These are phyloP conservation scores for Clonostachys chloroleuca DNA, from an alignment of 2,329 filamentous ascomycete species.

Conservation along the genomic window DNA sequence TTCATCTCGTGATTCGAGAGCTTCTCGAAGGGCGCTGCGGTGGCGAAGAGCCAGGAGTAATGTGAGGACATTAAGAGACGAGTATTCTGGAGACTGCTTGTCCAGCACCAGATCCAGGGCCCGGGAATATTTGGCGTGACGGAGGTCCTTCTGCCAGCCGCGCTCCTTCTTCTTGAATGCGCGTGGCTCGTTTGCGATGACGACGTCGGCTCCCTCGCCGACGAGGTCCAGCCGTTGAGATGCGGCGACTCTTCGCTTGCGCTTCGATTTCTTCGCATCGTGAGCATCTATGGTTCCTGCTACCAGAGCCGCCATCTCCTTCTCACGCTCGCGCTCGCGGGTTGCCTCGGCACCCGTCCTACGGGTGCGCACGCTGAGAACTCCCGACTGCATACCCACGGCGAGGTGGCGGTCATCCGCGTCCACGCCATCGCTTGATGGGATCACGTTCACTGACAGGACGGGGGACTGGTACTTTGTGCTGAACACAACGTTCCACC, in stretches of 20 bases:
- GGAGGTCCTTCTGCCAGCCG: slow-evolving; percentile 76
- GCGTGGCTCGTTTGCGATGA: slow-evolving; percentile 70
- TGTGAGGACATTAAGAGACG: slow-evolving; percentile 63
- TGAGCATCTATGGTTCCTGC: slow-evolving; percentile 74
- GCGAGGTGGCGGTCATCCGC: slow-evolving; percentile 87
- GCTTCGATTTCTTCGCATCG: slow-evolving; percentile 67
- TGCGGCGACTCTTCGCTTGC: slow-evolving; percentile 51
- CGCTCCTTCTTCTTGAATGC: slow-evolving; percentile 55
- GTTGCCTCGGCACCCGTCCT: slow-evolving; percentile 78
- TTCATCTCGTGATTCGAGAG: slow-evolving; percentile 78
- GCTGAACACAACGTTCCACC: slow-evolving; percentile 94
- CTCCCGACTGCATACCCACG: slow-evolving; percentile 90
- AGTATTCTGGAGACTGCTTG: slow-evolving; percentile 42
- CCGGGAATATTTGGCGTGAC: slow-evolving; percentile 69
- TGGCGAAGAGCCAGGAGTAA: slow-evolving; percentile 82
- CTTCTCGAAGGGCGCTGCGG: slow-evolving; percentile 76
- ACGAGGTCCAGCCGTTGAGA: slow-evolving; percentile 66
- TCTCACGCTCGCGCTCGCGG: slow-evolving; percentile 70
- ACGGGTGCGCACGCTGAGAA: slow-evolving; percentile 88
- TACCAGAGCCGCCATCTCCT: slow-evolving; percentile 79
- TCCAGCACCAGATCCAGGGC: slow-evolving; percentile 79
- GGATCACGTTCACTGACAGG: slow-evolving; percentile 74
- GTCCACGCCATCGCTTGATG: slow-evolving; percentile 22
- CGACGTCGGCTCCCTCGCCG: slow-evolving; percentile 81
- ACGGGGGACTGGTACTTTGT: slow-evolving; percentile 92